Evolutionary conservation across 805 yeast genomes (phyloP), one percentile per base, ranked within the genome.

Genomic region (Saturnispora mendoncae): DNA sequence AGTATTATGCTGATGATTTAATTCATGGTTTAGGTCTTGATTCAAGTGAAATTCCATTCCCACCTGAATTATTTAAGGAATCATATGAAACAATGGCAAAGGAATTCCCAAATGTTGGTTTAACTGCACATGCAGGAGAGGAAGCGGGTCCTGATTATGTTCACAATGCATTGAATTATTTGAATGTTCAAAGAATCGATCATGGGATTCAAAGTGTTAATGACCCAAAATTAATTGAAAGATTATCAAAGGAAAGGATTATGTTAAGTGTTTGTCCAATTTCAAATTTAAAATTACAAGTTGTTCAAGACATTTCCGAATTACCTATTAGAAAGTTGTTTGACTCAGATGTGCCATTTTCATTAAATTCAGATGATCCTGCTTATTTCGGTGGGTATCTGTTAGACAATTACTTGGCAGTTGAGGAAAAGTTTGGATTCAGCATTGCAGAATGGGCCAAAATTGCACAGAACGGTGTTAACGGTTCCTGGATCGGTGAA

Each of bases 41-140:
- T 57, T 82, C 92, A 2, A 65, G 85, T 30, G 95, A 84, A 57
- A 74, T 66, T 46, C 87, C 85, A 26, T 78, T 79, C 62, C 90
- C 88, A 13, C 90, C 94, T 9, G 68, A 72, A 38, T 55, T 80
- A 37, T 84, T 83, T 53, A 63, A 62, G 12, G 83, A 80, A 37
- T 78, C 86, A 56, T 84, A 78, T 57, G 51, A 60, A 8, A 52
- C 57, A 17, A 70, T 82, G 6, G 66, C 65, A 41, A 62, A 65
- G 19, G 55, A 65, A 32, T 72, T 67, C 53, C 75, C 80, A 19
- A 62, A 72, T 19, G 70, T 79, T 42, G 71, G 76, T 30, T 66
- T 81, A 41, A 84, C 94, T 28, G 90, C 94, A 2, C 94, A 84
- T 54, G 94, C 92, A 2, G 94, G 94, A 52, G 94, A 84, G 62